A percentile compares a stretch with the other conserved stretches of the same genome.
phyloP scores from a whole-genome alignment of 2,329 filamentous ascomycete species.

The Fusarium cyanostomum region DNA sequence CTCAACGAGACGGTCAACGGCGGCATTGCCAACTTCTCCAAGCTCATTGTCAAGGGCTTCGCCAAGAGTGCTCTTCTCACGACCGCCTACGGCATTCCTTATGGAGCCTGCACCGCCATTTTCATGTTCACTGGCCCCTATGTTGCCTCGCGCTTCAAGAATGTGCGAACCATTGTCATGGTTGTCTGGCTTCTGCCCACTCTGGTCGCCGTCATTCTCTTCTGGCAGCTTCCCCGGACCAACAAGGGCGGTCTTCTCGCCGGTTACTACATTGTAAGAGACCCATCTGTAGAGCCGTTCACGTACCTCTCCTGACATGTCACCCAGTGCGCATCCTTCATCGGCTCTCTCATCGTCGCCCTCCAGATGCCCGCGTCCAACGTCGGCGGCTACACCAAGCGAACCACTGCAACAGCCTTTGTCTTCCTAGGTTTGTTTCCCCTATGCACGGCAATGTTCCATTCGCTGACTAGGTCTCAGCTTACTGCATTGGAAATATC shows the following conservation, averaged over 20 bases:
- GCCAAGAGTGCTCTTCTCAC: conserved; percentile 51
- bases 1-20: conserved; percentile 64
- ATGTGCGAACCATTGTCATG: conserved; percentile 63
- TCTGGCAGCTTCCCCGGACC: conserved; percentile 58
- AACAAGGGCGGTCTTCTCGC: conserved; percentile 59
- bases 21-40: conserved; percentile 65
- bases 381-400: conserved; percentile 59
- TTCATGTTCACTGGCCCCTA: conserved; percentile 63
- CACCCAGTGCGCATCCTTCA: conserved; percentile 53
- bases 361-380: conserved; percentile 63
- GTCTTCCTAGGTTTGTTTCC: conserved; percentile 49
- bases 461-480: background rate
- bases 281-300: accelerated
- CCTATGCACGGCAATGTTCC: too few relatives aligned
- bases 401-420: conserved; percentile 57
- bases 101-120: conserved; percentile 63
- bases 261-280: conserved; percentile 59
- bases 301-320: background rate
- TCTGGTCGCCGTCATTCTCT: conserved; percentile 56
- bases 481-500: conserved; percentile 51
- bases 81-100: conserved; percentile 63
- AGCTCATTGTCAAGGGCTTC: conserved; percentile 62
- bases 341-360: conserved; percentile 63
- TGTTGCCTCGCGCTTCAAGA: conserved; percentile 60
- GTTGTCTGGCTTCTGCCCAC: conserved; percentile 61